Evolutionary conservation across 768 basidiomycete species (phyloP), one percentile per base, ranked within the genome.

Genomic region (Austroboletus festivus): DNA sequence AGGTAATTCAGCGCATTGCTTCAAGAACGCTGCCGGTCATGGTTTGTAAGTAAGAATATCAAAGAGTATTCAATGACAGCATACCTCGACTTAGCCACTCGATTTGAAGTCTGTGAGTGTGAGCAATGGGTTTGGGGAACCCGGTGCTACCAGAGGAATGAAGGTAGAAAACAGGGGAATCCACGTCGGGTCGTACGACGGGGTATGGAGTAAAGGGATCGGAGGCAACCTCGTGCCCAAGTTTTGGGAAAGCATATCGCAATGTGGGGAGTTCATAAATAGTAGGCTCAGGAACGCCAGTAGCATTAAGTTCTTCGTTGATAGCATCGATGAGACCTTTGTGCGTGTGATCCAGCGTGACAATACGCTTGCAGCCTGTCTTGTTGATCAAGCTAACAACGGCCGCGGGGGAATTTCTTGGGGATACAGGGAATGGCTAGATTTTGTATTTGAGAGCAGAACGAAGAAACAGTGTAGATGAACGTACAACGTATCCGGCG

Each of bases 91-190:
- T 37, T 8, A 65, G 46, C 68, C 72, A 72, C 22, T 76, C 67
- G 4, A 63, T 44, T 20, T 73, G 44, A 8, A 58, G 56, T 22
- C 57, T 60, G 45, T 72, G 62, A 1, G 61, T 71, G 37, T 72
- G 64, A 3, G 65, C 52, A 24, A 78, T 72, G 1, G 75, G 68
- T 56, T 78, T 78, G 1, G 77, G 77, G 33, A 75, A 63, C n/a
- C 75, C 77, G 3, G 75, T 76, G 5, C 76, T 77, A 12, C 77
- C 77, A 4, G 74, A 78, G 0, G 76, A 75, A 50, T 78, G 77
- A 44, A 78, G 52, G n/a, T 78, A 74, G 15, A 76, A 44, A 1
- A 70, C 71, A 15, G 73, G 69, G 2, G 67, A 54, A 48, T 74
- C 71, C 20, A 61, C 45, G 10, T 63, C 60, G 8, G 61, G 55